These are phyloP conservation scores for Nakaseomyces glabratus DNA, from an alignment of 1,139 yeast species.

Conservation along the genomic window DNA sequence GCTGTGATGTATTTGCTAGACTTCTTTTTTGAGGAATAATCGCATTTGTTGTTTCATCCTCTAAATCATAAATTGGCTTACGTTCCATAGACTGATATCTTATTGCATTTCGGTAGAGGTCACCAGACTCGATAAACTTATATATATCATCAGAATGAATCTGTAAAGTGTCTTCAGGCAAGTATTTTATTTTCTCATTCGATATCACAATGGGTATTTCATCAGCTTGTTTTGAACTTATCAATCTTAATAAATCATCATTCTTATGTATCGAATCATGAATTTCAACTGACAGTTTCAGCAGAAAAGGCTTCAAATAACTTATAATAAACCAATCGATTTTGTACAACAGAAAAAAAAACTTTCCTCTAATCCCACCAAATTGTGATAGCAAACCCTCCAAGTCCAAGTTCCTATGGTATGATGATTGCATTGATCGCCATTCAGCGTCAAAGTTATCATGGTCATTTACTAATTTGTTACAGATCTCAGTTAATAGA, in stretches of 20 bases:
- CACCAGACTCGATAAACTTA: neutral
- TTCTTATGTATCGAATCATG: constrained; percentile 9
- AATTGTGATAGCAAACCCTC: too few species aligned
- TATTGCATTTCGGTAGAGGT: neutral
- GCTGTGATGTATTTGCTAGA: too few species aligned
- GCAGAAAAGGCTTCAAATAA: constrained; percentile 1
- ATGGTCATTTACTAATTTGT: neutral
- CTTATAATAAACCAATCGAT: neutral
- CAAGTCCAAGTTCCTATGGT: neutral
- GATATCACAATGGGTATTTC: neutral
- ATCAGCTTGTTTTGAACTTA: neutral
- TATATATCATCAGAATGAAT: neutral
- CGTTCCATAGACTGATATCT: neutral
- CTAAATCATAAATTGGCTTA: too few species aligned
- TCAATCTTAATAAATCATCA: constrained; percentile 10
- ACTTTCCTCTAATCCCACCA: too few species aligned
- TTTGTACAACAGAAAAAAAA: neutral
- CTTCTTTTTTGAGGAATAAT: constrained; percentile 3
- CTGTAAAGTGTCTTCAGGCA: neutral
- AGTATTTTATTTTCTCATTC: neutral
- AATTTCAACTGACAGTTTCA: neutral
- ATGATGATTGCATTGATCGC: neutral
- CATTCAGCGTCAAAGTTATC: constrained; percentile 6
- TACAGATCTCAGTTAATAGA: constrained; percentile 1
- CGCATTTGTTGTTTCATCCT: neutral